Conservation (phyloP, 2,329 filamentous ascomycete genomes). For the Lachnellula willkommii region DNA sequence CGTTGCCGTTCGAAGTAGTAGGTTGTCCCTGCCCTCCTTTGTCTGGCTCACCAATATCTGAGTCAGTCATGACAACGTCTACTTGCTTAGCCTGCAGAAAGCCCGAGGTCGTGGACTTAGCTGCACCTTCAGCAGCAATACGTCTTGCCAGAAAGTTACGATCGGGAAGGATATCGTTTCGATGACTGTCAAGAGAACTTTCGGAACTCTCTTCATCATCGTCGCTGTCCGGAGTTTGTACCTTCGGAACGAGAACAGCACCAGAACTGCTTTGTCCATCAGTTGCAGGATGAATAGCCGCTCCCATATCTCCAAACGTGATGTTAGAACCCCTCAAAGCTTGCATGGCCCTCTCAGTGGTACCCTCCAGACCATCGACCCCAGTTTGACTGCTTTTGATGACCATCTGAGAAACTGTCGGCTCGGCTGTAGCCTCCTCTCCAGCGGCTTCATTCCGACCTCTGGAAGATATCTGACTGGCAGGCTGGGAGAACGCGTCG, state of each 20-base stretch:
- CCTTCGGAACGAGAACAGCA: not conserved
- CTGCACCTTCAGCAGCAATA: too few relatives aligned
- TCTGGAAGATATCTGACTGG: not conserved
- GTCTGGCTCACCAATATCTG: too few relatives aligned
- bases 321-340: too few relatives aligned
- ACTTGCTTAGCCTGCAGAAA: too few relatives aligned
- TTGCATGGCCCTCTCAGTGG: not conserved
- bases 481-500: not conserved
- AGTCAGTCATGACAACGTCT: too few relatives aligned
- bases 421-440: not conserved
- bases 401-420: not conserved
- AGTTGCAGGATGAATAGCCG: not conserved
- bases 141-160: too few relatives aligned
- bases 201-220: not conserved
- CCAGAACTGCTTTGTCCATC: not conserved
- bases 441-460: too few relatives aligned
- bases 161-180: too few relatives aligned
- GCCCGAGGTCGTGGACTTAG: too few relatives aligned
- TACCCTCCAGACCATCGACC: not conserved
- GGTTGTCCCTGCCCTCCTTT: too few relatives aligned
- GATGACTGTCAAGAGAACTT: not conserved
- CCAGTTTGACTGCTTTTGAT: not conserved
- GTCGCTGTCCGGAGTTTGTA: conserved; percentile 12
- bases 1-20: too few relatives aligned
- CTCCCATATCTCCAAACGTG: too few relatives aligned